Base-by-base conservation (phyloP, 2,329 filamentous ascomycete genomes). In the Aspergillus sp. region DNA sequence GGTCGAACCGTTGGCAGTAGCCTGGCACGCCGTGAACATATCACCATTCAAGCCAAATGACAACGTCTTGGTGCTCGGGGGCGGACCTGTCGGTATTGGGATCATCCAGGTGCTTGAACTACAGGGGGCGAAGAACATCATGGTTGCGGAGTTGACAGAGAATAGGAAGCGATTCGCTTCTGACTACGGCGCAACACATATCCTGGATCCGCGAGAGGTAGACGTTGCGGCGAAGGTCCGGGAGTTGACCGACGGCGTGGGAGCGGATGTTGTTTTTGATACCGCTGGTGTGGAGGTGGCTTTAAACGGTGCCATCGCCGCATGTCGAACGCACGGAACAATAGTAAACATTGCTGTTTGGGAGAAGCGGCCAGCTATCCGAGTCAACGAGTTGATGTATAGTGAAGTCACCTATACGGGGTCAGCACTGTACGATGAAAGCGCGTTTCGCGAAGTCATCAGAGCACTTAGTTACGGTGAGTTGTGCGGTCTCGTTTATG, bases 341-440 rank as follows among this genome's bases (percentile, higher is more conserved):
- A 78, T 89, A 0, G 80, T 89, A 2, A 89, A 89, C 62, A 81
- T 89, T n/a, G 85, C 86, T 0, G 84, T 89, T 3, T 88, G 85
- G 84, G 85, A 87, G 67, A 84, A 80, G 56, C 75, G 76, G 6
- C 78, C 86, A 3, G 77, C 79, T 0, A 81, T 88, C 54, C 75
- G 83, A 32, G 80, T 83, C 1, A 86, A 85, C 64, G 78, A 81
- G 65, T 65, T 86, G 30, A 78, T 85, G 5, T 81, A 82, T 55
- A 77, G 78, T 6, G 84, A 87, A 69, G 81, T 83, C 32, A 80
- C 75, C 38, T 84, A 84, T 66, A 75, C 80, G 7, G 81, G 81
- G 23, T 71, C 73, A 3, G 67, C 83, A 11, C 77, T 82, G 8
- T 84, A 84, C 68, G 78, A 80, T 71, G 76, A 78, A 66, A 73